These are phyloP conservation scores for Dendrobium huoshanense DNA, from an alignment of 106 monocot genomes.

Conservation along the genomic window DNA sequence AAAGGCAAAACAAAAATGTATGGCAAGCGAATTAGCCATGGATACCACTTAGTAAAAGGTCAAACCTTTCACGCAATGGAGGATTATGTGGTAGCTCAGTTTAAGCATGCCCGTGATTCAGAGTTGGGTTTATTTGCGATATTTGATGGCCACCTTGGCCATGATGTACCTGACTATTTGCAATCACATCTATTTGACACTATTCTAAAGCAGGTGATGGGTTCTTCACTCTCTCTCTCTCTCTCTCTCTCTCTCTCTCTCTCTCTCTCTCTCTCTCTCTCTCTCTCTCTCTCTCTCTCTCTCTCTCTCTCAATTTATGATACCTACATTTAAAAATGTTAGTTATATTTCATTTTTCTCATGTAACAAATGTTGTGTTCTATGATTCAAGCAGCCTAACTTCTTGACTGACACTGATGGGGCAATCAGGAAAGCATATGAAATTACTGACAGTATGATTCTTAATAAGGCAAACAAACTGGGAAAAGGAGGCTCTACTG, in stretches of 20 bases:
- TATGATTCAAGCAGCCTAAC: constrained; percentile 46
- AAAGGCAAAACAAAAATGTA: constrained; percentile 85
- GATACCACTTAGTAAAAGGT: constrained; percentile 90
- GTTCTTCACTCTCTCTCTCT: neutral
- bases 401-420: constrained; percentile 60
- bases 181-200: constrained; percentile 78
- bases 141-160: constrained; percentile 94
- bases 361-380: constrained; percentile 1
- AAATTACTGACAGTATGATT: constrained; percentile 64
- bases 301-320: too few relatives aligned
- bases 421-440: constrained; percentile 84
- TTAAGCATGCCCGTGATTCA: constrained; percentile 38
- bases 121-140: constrained; percentile 94
- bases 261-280: too few relatives aligned
- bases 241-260: too few relatives aligned
- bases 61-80: constrained; percentile 87
- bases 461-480: constrained; percentile 62
- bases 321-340: too few relatives aligned
- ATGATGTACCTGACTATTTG: constrained; percentile 80
- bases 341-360: too few relatives aligned
- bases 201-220: constrained; percentile 67
- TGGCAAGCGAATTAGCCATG: constrained; percentile 67
- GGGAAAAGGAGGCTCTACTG: constrained; percentile 94
- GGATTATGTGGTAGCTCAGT: constrained; percentile 87
- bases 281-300: neutral